A percentile compares a stretch with the other conserved stretches of the same genome.
These are phyloP conservation scores for Cladophialophora immunda DNA, from an alignment of 2,329 filamentous ascomycete genomes.

Conservation along the genomic window DNA sequence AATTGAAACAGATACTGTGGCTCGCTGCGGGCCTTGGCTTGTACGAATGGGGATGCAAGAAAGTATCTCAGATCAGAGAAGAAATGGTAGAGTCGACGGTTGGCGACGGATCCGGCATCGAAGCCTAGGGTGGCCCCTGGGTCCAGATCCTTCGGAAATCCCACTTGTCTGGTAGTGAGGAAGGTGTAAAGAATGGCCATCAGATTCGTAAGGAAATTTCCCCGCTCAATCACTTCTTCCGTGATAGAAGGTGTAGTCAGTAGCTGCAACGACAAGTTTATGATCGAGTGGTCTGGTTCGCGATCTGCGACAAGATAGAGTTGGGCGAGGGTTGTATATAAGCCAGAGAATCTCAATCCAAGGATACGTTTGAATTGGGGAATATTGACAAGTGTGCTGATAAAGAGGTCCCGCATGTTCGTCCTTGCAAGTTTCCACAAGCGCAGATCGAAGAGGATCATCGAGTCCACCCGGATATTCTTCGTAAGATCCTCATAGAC, in stretches of 20 bases:
- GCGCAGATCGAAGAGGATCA: constrained; percentile 91
- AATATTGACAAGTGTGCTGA: constrained; percentile 93
- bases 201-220: constrained; percentile 93
- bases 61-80: constrained; percentile 94
- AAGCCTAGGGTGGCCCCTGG: constrained; percentile 88
- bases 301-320: constrained; percentile 94
- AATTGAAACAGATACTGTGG: constrained; percentile 92
- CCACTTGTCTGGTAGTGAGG: constrained; percentile 92
- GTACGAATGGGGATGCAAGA: constrained; percentile 86
- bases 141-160: constrained; percentile 88
- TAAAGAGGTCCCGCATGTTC: constrained; percentile 90
- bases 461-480: constrained; percentile 88
- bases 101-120: constrained; percentile 92
- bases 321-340: constrained; percentile 93
- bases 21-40: constrained; percentile 82
- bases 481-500: constrained; percentile 88
- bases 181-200: constrained; percentile 98
- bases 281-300: constrained; percentile 97
- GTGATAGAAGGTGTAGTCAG: constrained; percentile 96
- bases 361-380: constrained; percentile 95
- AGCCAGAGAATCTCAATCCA: constrained; percentile 88
- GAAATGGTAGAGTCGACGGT: constrained; percentile 96
- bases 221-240: constrained; percentile 90
- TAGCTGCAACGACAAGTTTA: constrained; percentile 96
- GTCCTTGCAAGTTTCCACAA: constrained; percentile 97